These are phyloP conservation scores for Nakazawaea peltata DNA, from an alignment of 805 yeast genomes.

Conservation along the genomic window DNA sequence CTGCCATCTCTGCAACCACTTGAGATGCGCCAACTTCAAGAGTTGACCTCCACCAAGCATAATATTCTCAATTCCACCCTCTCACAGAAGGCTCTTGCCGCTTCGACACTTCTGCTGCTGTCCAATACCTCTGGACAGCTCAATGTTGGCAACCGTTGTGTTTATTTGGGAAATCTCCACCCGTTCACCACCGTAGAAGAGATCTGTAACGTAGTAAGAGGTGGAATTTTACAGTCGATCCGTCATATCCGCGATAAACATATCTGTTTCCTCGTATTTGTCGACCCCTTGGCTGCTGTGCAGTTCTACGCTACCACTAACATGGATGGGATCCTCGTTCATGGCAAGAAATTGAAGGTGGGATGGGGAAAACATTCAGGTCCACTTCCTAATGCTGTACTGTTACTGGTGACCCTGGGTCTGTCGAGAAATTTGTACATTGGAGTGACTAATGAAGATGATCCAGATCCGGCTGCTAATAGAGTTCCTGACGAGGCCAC, in stretches of 20 bases:
- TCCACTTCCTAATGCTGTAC: conserved; percentile 44
- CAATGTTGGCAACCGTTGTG: conserved; percentile 50
- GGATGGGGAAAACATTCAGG: conserved; percentile 75
- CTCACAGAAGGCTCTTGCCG: conserved; percentile 3
- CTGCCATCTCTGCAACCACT: conserved; percentile 4
- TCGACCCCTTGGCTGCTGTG: conserved; percentile 56
- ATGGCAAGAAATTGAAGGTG: conserved; percentile 52
- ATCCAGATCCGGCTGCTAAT: conserved; percentile 17
- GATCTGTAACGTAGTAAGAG: conserved; percentile 67
- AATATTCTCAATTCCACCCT: conserved; percentile 10
- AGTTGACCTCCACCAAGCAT: conserved; percentile 6
- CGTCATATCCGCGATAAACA: conserved; percentile 42
- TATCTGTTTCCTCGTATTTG: conserved; percentile 63
- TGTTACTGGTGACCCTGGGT: conserved; percentile 61
- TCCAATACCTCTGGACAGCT: conserved; percentile 1
- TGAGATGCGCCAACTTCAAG: conserved; percentile 8
- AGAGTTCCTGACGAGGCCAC: conserved; percentile 38
- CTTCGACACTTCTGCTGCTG: conserved; percentile 3
- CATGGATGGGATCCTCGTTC: conserved; percentile 50
- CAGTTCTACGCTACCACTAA: conserved; percentile 57
- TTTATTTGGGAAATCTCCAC: conserved; percentile 61
- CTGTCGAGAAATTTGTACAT: conserved; percentile 75
- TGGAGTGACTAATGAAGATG: conserved; percentile 42
- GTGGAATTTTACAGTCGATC: conserved; percentile 63
- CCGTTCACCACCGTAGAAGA: conserved; percentile 62